Evolutionary conservation across 2,329 filamentous ascomycete genomes (phyloP), one percentile per base, ranked within the genome.

Genomic region (Aspergillus clavatus): DNA sequence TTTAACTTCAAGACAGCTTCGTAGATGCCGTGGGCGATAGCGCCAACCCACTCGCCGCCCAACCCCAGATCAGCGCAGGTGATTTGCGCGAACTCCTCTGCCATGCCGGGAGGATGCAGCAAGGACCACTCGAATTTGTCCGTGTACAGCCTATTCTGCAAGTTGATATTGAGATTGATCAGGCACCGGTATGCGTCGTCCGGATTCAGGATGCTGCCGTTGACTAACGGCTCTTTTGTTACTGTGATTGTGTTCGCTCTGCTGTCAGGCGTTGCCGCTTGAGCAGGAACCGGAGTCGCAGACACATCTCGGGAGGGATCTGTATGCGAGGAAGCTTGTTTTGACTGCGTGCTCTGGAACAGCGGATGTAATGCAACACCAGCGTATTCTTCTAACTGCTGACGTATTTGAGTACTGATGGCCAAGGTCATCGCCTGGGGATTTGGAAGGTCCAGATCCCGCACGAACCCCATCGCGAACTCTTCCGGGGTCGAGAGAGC

Each of bases 91-190:
- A 97, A 97, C 10, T 85, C 82, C 66, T 98, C 91, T 0, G 93
- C 89, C 33, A 91, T 89, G 18, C 91, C 91, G 1, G 89, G 86
- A 2, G 90, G 89, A 60, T 97, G 90, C 14, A 95, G 76, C 16
- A 98, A 74, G 4, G 91, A 97, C 91, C 91, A 97, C 66, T 97
- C 91, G 53, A 98, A 97, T 62, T 90, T 95, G 75, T 98, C 93
- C 3, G 88, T 94, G 68, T 96, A 97, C 10, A 97, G 79, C 57
- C 87, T 84, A 45, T 94, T 95, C 42, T 89, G 84, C 18, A 97
- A 78, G 61, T 95, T 96, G 60, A 98, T 87, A 63, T 87, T 95
- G 36, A 98, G 75, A 36, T 82, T 87, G 55, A 98, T 84, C 58
- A 97, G 86, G 65, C 93, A 97, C 39, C 93, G 83, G 68, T 97